Evolutionary conservation across 140 eudicot genomes (phyloP), one percentile per base, ranked within the genome.

Genomic region (Oenanthe javanica): DNA sequence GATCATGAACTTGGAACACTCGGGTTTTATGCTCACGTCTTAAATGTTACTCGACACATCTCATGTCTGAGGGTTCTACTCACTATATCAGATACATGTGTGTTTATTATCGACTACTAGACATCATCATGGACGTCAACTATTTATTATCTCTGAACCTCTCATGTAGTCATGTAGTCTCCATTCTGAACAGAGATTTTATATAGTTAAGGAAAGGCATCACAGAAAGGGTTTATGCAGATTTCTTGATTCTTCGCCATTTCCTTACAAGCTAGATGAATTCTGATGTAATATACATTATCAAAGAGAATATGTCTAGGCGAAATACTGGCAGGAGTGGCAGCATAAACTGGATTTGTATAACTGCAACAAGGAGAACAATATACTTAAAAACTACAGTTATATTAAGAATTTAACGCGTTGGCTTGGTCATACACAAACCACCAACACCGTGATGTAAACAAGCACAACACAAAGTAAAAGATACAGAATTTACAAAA

Each of bases 21-120:
- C 74, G 46, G 46, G 74, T 31, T 69, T n/a, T 46, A 69, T 69
- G 74, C 74, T 69, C 15, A 1, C 47, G 74, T 36, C 74, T 69
- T 69, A 13, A 69, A 69, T 69, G 74, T 69, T 36, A 11, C 71
- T 63, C 10, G 40, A 23, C 71, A 23, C 0, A 23, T 25, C 16
- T 63, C 61, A 54, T 16, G n/a, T 16, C 71, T 61, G 36, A n/a
- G 70, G 70, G 31, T 36, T 61, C 38, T n/a, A 8, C 63, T 54
- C 63, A 4, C 63, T 15, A 54, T 5, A 4, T 54, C 6, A 19
- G 2, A 57, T 21, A 57, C 66, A 12, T 57, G 12, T 57, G 66
- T 19, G 31, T 7, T 59, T 21, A 51, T 51, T 2, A 16, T 19
- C 0, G 25, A 55, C n/a, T 52, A 54, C 61, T 54, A 12, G 61